Percentiles rank a stretch among this genome's conserved stretches.
Evolutionary conservation across 2,329 filamentous ascomycete genomes (phyloP).

Genomic region (Mycosphaerella sp.): DNA sequence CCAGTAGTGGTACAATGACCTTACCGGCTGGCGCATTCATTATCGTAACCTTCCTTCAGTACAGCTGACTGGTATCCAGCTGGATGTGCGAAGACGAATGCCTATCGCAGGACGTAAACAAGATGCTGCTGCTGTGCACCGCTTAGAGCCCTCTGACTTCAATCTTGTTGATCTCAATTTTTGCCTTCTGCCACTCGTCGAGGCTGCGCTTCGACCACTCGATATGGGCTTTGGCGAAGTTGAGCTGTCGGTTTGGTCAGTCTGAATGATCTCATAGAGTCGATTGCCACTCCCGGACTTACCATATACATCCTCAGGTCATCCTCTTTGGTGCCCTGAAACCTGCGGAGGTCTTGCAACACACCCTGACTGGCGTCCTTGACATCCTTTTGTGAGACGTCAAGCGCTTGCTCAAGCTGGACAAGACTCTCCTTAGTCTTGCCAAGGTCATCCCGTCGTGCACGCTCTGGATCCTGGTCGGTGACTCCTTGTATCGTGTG

Average conservation of each 20-base stretch:
- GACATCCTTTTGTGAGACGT: conserved; percentile 84
- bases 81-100: neutral
- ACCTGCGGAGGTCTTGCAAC: conserved; percentile 81
- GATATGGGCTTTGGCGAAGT: conserved; percentile 86
- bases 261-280: neutral
- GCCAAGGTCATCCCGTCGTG: conserved; percentile 84
- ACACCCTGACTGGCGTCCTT: conserved; percentile 87
- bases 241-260: conserved; percentile 53
- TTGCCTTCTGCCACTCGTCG: conserved; percentile 88
- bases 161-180: conserved; percentile 82
- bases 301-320: conserved; percentile 96
- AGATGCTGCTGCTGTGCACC: neutral
- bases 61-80: neutral
- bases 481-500: conserved; percentile 95
- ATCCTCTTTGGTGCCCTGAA: conserved; percentile 92
- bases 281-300: conserved; percentile 35
- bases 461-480: conserved; percentile 91
- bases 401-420: conserved; percentile 83
- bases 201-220: conserved; percentile 91
- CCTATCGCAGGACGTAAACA: neutral
- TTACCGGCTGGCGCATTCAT: neutral
- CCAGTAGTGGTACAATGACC: too few relatives aligned
- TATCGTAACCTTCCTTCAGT: neutral
- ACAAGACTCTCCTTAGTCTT: conserved; percentile 86
- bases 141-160: conserved; percentile 39